Evolutionary conservation across 495 filamentous ascomycete species (phyloP).

Genomic region (Melanomma pulvis-pyrius): DNA sequence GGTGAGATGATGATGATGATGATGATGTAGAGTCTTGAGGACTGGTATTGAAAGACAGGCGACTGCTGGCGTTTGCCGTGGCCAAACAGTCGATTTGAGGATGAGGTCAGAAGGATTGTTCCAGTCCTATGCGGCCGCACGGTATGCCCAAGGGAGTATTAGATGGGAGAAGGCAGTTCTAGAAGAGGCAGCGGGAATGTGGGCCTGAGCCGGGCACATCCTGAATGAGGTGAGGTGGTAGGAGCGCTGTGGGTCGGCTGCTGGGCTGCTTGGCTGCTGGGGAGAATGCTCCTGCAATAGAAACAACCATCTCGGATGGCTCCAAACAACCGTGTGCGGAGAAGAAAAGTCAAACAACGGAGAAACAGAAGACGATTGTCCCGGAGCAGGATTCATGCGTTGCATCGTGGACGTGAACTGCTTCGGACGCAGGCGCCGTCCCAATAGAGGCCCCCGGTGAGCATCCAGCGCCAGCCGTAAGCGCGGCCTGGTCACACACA

Average conservation of each 20-base stretch:
- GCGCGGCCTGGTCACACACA: background rate
- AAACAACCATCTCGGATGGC: constrained; percentile 21
- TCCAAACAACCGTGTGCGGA: constrained; percentile 21
- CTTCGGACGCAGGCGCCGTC: background rate
- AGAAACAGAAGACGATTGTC: constrained; percentile 13
- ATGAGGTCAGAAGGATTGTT: background rate
- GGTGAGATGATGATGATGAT: too few relatives aligned
- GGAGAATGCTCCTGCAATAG: constrained; percentile 35
- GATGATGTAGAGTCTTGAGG: too few relatives aligned
- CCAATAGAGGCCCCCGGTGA: background rate
- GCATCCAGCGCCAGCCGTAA: background rate
- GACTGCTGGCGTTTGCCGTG: too few relatives aligned
- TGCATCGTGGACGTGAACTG: background rate
- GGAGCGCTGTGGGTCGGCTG: background rate
- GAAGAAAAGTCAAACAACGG: constrained; percentile 30
- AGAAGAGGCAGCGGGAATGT: background rate
- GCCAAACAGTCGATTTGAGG: background rate
- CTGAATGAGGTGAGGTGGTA: background rate
- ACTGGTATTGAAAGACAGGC: too few relatives aligned
- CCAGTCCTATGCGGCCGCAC: too few relatives aligned
- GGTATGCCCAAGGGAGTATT: too few relatives aligned
- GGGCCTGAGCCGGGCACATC: constrained; percentile 8
- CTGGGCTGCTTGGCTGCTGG: background rate
- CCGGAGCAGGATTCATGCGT: constrained; percentile 20
- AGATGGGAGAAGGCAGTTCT: too few relatives aligned